Conservation (phyloP, 176 grass and related monocot species). For the Cymbopogon citratus region DNA sequence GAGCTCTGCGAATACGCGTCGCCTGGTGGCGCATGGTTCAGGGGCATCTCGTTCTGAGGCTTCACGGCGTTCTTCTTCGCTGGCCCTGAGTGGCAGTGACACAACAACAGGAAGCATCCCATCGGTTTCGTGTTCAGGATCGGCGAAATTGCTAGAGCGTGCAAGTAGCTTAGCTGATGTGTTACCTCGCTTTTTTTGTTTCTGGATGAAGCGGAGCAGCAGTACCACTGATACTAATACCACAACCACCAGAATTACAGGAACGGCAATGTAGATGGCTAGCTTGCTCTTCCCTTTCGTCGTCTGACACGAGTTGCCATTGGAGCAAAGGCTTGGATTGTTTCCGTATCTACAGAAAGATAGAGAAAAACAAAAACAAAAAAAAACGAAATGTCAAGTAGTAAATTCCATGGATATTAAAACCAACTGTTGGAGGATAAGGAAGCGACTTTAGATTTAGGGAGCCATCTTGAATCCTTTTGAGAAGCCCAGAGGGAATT, state of each 20-base stretch:
- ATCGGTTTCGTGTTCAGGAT: not conserved
- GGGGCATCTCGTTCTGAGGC: not conserved
- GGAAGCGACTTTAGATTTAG: conserved; percentile 31
- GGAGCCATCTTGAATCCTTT: conserved; percentile 36
- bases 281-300: conserved; percentile 26
- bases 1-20: not conserved
- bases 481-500: conserved; percentile 39
- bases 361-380: not conserved
- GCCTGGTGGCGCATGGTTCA: not conserved
- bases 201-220: conserved; percentile 1
- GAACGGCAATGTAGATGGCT: conserved; percentile 22
- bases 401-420: not conserved
- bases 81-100: not conserved
- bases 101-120: too few species aligned
- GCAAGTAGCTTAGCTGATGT: not conserved
- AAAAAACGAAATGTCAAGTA: not conserved
- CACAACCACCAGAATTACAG: conserved; percentile 18
- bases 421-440: not conserved
- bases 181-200: conserved; percentile 19
- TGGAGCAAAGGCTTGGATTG: conserved; percentile 33
- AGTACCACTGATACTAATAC: not conserved
- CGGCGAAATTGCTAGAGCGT: not conserved
- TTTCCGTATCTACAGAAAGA: conserved; percentile 15
- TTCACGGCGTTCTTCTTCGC: conserved; percentile 13
- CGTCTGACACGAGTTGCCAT: conserved; percentile 20